Evolutionary conservation across 176 grass and related monocot species (phyloP), one percentile per base, ranked within the genome.

Genomic region (Eragrostis nindensis): DNA sequence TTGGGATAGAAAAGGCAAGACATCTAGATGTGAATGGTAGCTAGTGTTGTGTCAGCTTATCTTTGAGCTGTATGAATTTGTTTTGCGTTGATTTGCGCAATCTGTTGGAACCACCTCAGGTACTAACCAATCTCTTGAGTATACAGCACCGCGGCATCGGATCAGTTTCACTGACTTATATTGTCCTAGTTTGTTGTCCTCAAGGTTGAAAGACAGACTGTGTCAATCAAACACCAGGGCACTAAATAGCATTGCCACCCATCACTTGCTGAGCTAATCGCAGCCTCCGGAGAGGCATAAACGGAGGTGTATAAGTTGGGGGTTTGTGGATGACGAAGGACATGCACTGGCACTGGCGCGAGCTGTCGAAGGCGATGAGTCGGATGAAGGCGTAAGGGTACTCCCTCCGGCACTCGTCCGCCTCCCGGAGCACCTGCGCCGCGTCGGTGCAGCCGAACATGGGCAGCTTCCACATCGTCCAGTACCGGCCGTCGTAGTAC

Each of bases 401-500:
- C 30, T 86, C 69, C 11, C 63, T 43, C 81, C 82, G 67, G 89
- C 92, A 90, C 77, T 95, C 86, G 0, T 80, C 84, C 9, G 79
- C 70, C 78, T 87, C 86, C 0, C 57, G 62, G 15, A 94, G 79
- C 60, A 94, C 80, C 76, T 84, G 83, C 71, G 84, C 38, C 10
- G 81, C 83, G 46, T 86, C 89, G 19, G 61, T 70, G 85, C 93
- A 92, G n/a, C 90, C 84, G 46, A 91, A 87, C 89, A 91, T 85
- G 15, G 84, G 84, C 78, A 94, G 80, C 83, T 94, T 94, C 92
- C 92, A 91, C 15, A 94, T 73, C 24, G 81, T 89, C 92, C 90
- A 90, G 82, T 88, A 92, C 68, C 84, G 62, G 11, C 93, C 87
- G 38, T 95, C 93, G 80, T 90, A 92, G 81, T 92, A 91, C 30